These are phyloP conservation scores for Penicillium sumatraense DNA, from an alignment of 2,329 filamentous ascomycete genomes.

Conservation along the genomic window DNA sequence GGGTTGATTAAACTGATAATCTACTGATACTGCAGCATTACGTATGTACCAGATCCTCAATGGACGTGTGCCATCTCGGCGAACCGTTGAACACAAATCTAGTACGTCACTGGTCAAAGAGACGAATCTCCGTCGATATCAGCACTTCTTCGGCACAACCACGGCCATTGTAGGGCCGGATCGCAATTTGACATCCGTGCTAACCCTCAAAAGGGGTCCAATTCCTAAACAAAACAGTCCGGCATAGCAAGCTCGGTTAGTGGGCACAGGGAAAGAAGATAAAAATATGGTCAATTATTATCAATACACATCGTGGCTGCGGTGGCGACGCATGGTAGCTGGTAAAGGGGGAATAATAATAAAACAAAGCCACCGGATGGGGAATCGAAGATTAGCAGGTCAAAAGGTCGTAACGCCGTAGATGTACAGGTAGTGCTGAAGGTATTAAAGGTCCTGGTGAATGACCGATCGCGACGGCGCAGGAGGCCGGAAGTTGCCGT, in stretches of 20 bases:
- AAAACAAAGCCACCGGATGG: constrained; percentile 35
- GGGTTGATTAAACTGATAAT: neutral
- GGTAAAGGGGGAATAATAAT: constrained; percentile 21
- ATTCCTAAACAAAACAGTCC: neutral
- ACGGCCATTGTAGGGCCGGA: constrained; percentile 78
- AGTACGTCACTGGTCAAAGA: constrained; percentile 47
- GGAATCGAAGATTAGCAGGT: constrained; percentile 31
- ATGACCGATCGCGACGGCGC: constrained; percentile 21
- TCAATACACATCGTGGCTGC: constrained; percentile 37
- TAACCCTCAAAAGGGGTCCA: constrained; percentile 41
- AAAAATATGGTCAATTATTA: constrained; percentile 33
- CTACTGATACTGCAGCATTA: neutral
- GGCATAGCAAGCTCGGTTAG: neutral
- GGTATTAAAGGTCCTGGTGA: constrained; percentile 48
- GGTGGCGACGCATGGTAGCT: constrained; percentile 18
- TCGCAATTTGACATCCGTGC: constrained; percentile 99
- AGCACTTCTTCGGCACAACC: constrained; percentile 99
- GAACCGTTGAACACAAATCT: constrained; percentile 44
- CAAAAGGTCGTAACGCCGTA: constrained; percentile 38
- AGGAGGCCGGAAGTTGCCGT: constrained; percentile 52
- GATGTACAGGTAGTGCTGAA: constrained; percentile 11
- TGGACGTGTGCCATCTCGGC: constrained; percentile 48
- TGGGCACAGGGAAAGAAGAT: constrained; percentile 1
- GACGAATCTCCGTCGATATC: constrained; percentile 60
- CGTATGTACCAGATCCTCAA: constrained; percentile 50